A percentile compares a stretch with the other conserved stretches of the same genome.
Conservation (phyloP, 805 yeast species). For the Saccharomycopsis javanensis region DNA sequence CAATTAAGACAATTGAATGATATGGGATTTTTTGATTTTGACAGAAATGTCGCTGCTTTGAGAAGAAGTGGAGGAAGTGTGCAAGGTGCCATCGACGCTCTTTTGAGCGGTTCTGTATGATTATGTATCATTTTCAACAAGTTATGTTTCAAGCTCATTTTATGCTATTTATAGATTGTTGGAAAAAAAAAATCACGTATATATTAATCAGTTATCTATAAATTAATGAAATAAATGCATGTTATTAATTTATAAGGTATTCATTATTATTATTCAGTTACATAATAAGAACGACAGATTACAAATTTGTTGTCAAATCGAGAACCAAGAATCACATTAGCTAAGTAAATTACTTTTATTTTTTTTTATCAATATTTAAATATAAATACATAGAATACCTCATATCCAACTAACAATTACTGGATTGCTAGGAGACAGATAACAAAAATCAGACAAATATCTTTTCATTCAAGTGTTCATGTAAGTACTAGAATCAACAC, state of each 20-base stretch:
- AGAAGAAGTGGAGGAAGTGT: slow-evolving; percentile 96
- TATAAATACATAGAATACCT: too few relatives aligned
- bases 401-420: too few relatives aligned
- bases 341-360: too few relatives aligned
- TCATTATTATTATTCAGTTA: too few relatives aligned
- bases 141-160: too few relatives aligned
- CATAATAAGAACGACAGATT: too few relatives aligned
- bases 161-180: background rate
- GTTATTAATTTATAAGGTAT: too few relatives aligned
- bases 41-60: slow-evolving; percentile 80
- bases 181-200: background rate
- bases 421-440: background rate
- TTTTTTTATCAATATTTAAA: too few relatives aligned
- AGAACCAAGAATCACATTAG: too few relatives aligned
- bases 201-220: background rate
- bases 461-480: slow-evolving; percentile 65
- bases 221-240: background rate
- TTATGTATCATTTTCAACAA: background rate
- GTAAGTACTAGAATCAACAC: slow-evolving; percentile 94
- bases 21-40: slow-evolving; percentile 86
- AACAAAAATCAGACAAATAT: background rate
- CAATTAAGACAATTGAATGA: slow-evolving; percentile 71
- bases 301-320: too few relatives aligned
- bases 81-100: slow-evolving; percentile 89
- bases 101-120: slow-evolving; percentile 53